Evolutionary conservation across 805 yeast genomes (phyloP).

Genomic region (Middelhovenomyces tepae): DNA sequence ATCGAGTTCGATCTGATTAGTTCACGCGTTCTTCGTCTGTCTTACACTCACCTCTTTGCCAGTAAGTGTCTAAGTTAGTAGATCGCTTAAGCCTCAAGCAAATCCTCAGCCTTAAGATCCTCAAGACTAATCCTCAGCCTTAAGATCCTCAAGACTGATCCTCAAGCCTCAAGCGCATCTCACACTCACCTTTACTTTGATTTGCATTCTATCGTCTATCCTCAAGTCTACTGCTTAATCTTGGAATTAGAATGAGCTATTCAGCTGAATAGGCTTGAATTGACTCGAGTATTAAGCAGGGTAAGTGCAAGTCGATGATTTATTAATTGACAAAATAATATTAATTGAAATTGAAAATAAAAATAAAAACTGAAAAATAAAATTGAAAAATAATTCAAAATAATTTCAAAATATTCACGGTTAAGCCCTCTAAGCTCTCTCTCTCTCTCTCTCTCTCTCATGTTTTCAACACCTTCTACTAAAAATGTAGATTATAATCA

Average conservation of each 20-base stretch:
- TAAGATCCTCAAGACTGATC: not conserved
- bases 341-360: too few species aligned
- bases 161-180: too few species aligned
- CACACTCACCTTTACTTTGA: slow-evolving; percentile 52
- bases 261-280: too few species aligned
- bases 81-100: slow-evolving; percentile 1
- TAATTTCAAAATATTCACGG: not conserved
- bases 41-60: slow-evolving; percentile 57
- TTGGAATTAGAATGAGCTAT: too few species aligned
- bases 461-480: slow-evolving; percentile 76
- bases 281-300: too few species aligned
- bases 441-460: too few species aligned
- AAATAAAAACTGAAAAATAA: too few species aligned
- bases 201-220: slow-evolving; percentile 40
- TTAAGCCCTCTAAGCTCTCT: not conserved
- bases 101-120: not conserved
- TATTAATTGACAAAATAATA: too few species aligned
- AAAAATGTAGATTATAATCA: slow-evolving; percentile 47
- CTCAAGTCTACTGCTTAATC: too few species aligned
- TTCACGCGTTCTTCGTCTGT: not conserved
- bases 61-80: slow-evolving; percentile 46
- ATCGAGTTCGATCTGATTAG: slow-evolving; percentile 52
- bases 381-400: too few species aligned
- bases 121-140: not conserved
- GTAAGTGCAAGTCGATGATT: too few species aligned